Evolutionary conservation across 2,329 filamentous ascomycete species (phyloP), one percentile per base, ranked within the genome.

Genomic region (Talaromyces islandicus): DNA sequence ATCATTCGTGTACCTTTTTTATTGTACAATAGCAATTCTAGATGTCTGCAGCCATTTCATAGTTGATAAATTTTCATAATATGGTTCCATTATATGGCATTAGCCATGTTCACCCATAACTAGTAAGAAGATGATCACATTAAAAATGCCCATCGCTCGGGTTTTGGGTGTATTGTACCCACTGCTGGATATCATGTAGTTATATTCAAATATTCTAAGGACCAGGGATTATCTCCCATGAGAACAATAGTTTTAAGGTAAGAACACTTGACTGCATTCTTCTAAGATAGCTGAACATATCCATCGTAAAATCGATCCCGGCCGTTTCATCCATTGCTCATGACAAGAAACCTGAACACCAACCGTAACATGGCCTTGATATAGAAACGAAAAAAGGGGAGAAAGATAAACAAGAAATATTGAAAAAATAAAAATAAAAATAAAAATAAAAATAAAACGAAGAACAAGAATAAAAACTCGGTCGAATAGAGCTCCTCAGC

Each of bases 11-110:
- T 51, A 52, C 25, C 32, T 50, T 24, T 54, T 24, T 48, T 52
- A 43, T 48, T 61, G 59, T 61, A 61, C 56, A 53, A 58, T 59
- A 59, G 32, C 57, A 59, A 55, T 48, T 41, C 52, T 29, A 46
- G 43, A 46, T 46, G 24, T 52, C 27, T 29, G 19, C 12, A 52
- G 48, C 48, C 24, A 52, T 27, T 52, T 52, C 48, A 10, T 52
- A 52, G 24, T 29, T 29, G 43, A 52, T 29, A 52, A n/a, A 52
- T 27, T 17, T 52, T 38, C 35, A 24, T 52, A 59, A 48, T 29
- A 54, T 14, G 29, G 17, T 25, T 14, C n/a, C 32, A 7, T 32
- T 41, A 21, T 30, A 51, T 27, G 30, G 35, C 21, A n/a, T 58
- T 58, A 14, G n/a, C 19, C 9, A 7, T n/a, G 17, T 17, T 17